phyloP scores from a whole-genome alignment of 495 filamentous ascomycete genomes.

The Friedmanniomyces simplex region DNA sequence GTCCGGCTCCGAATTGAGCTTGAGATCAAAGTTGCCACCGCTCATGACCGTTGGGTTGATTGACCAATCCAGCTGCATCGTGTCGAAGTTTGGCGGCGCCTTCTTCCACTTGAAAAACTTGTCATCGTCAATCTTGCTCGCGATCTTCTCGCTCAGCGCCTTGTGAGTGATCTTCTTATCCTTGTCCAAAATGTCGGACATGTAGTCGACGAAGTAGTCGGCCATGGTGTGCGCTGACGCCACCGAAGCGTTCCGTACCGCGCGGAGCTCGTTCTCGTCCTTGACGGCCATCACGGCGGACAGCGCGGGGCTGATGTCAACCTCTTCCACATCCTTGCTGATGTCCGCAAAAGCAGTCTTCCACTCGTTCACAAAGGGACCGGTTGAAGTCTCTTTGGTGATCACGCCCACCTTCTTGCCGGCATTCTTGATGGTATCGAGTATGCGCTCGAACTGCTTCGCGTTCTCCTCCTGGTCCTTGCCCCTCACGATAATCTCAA shows the following conservation, averaged over 20 bases:
- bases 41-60: constrained; percentile 88
- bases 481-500: constrained; percentile 79
- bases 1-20: constrained; percentile 61
- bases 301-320: constrained; percentile 73
- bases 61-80: constrained; percentile 87
- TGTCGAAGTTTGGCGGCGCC: constrained; percentile 76
- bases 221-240: constrained; percentile 87
- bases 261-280: constrained; percentile 87
- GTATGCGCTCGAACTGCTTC: constrained; percentile 71
- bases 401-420: constrained; percentile 86
- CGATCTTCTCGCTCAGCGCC: constrained; percentile 69
- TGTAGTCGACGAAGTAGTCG: constrained; percentile 92
- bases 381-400: constrained; percentile 69
- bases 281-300: constrained; percentile 85
- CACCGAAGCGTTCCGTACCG: constrained; percentile 84
- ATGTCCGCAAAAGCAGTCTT: constrained; percentile 65
- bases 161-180: constrained; percentile 95
- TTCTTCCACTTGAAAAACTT: constrained; percentile 89
- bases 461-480: constrained; percentile 85
- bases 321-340: constrained; percentile 75
- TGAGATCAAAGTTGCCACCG: constrained; percentile 87
- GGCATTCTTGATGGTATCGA: constrained; percentile 73
- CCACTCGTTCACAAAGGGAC: constrained; percentile 95
- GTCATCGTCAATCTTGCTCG: constrained; percentile 77
- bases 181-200: constrained; percentile 87